Evolutionary conservation across 768 basidiomycete genomes (phyloP), one percentile per base, ranked within the genome.

Genomic region (Pleurotus sapidus): DNA sequence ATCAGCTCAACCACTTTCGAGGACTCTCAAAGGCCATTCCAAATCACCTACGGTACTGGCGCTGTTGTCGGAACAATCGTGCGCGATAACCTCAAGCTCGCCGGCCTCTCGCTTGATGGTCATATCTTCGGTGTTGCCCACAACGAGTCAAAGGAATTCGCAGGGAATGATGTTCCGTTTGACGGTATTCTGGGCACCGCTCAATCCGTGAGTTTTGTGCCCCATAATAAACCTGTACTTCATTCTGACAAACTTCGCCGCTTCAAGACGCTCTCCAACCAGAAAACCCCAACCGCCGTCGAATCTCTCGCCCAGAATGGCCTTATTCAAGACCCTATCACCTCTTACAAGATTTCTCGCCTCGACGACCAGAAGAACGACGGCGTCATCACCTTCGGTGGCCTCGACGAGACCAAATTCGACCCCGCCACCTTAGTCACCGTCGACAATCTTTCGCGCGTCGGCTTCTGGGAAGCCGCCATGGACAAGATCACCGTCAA

Each of bases 401-500:
- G 80, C 11, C 77, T 92, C 34, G 89, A 94, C 70, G 11, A 72
- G 7, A 74, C 80, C 60, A 91, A 93, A 70, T 90, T 91, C 67
- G 79, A 86, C 61, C 56, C 77, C 5, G 58, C 64, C 15, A 86
- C 89, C 2, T 75, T 90, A 38, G 76, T 81, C 43, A 84, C 81
- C 0, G 56, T 92, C 50, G 63, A 70, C 54, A 92, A 91, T 62
- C 82, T 89, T 67, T 90, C 82, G 70, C 46, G 59, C 5, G 59
- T 76, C 23, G 91, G 91, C 39, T 95, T 93, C 76, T 95, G 93
- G 93, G 89, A 93, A 75, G 86, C 77, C 14, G 72, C 72, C 6
- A 68, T 94, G 68, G 81, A 82, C 58, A 75, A 75, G 12, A 74
- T 87, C 53, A 77, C 80, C 20, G 82, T 88, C 59, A 74, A 89